Evolutionary conservation across 225 moss, liverwort and hornwort species (phyloP).

Genomic region (Polytrichum commune): DNA sequence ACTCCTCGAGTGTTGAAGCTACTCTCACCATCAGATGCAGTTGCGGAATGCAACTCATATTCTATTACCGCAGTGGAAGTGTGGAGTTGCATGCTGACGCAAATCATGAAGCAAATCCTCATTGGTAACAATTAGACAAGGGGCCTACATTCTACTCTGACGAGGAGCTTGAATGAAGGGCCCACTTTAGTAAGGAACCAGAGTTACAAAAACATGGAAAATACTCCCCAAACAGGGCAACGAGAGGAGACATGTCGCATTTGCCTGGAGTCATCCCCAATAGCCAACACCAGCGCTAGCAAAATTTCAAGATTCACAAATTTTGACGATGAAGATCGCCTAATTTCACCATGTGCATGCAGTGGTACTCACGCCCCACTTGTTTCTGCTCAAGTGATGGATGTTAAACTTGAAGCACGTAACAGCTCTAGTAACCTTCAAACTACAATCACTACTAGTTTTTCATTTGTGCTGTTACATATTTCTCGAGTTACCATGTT

Average conservation of each 20-base stretch:
- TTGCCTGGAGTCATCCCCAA: conserved; percentile 53
- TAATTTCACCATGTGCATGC: conserved; percentile 65
- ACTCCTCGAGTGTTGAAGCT: too few species aligned
- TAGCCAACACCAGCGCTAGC: conserved; percentile 28
- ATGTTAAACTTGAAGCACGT: too few species aligned
- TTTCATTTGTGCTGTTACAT: too few species aligned
- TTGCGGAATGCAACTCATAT: too few species aligned
- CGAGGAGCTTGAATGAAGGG: background rate
- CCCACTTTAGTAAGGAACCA: conserved; percentile 10
- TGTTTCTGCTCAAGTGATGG: too few species aligned
- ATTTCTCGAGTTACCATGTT: too few species aligned
- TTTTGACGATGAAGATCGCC: conserved; percentile 42
- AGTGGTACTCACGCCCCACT: conserved; percentile 33
- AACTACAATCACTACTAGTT: too few species aligned
- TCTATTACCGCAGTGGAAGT: too few species aligned
- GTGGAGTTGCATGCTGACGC: too few species aligned
- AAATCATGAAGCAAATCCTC: too few species aligned
- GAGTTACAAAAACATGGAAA: conserved; percentile 26
- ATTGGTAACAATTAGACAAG: background rate
- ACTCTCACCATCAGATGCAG: too few species aligned
- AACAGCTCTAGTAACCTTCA: too few species aligned
- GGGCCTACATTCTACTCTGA: conserved; percentile 13
- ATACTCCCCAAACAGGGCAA: conserved; percentile 25
- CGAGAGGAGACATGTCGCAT: conserved; percentile 63
- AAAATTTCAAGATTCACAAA: conserved; percentile 36